Percentiles rank a stretch among this genome's conserved stretches.
Conservation (phyloP, 2,329 filamentous ascomycete genomes). For the Sordariomycetes sp. region DNA sequence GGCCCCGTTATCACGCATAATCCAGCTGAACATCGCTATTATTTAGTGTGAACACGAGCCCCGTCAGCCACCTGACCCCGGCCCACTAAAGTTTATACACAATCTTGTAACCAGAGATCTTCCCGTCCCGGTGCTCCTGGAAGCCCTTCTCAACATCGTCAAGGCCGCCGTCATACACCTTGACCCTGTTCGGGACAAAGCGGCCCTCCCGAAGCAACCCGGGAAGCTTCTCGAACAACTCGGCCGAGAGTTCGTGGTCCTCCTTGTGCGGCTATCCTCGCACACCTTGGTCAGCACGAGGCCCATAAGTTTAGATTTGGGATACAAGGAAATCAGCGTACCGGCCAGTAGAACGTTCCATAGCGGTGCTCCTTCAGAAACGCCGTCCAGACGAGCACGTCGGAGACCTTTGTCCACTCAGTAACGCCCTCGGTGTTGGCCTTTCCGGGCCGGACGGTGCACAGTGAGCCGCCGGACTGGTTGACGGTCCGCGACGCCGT, state of each 20-base stretch:
- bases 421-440: slow-evolving; percentile 23
- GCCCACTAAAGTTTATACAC: slow-evolving; percentile 19
- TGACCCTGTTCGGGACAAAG: slow-evolving; percentile 22
- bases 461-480: slow-evolving; percentile 18
- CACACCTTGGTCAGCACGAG: no score
- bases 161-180: slow-evolving; percentile 17
- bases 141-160: slow-evolving; percentile 21
- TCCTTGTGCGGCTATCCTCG: slow-evolving; percentile 11
- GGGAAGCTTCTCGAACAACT: slow-evolving; percentile 25
- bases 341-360: slow-evolving; percentile 22
- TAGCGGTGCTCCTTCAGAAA: slow-evolving; percentile 28
- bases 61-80: background rate
- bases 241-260: slow-evolving; percentile 22
- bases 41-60: background rate
- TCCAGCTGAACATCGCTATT: background rate
- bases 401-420: slow-evolving; percentile 20
- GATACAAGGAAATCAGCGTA: slow-evolving; percentile 11
- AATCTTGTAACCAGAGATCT: slow-evolving; percentile 26
- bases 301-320: background rate
- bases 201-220: slow-evolving; percentile 18
- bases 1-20: background rate
- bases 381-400: slow-evolving; percentile 30
- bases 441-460: slow-evolving; percentile 29
- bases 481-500: slow-evolving; percentile 18
- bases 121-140: slow-evolving; percentile 23